These are phyloP conservation scores for Pseudomassariella vexata DNA, from an alignment of 2,329 filamentous ascomycete species.

Conservation along the genomic window DNA sequence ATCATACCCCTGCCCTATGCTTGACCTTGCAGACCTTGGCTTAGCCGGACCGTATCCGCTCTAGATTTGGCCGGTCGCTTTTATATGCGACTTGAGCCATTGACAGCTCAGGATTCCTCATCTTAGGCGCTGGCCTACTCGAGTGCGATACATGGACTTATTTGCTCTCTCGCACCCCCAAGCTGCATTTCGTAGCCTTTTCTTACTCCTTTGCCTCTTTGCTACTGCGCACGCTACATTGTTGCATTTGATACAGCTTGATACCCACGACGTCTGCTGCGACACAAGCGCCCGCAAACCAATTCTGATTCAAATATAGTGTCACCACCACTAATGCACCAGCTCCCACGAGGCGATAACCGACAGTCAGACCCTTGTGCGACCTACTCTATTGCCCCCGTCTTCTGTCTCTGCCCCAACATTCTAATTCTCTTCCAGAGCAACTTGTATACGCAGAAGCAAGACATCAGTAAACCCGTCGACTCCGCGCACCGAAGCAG, in stretches of 20 bases:
- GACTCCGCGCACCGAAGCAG: conserved; percentile 7
- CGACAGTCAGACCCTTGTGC: conserved; percentile 19
- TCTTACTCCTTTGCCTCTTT: conserved; percentile 22
- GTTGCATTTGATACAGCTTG: conserved; percentile 17
- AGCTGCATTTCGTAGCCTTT: conserved; percentile 17
- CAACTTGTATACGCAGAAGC: conserved; percentile 1
- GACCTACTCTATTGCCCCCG: conserved; percentile 12
- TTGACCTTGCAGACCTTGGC: conserved; percentile 30
- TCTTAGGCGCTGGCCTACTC: conserved; percentile 35
- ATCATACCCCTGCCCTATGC: conserved; percentile 27
- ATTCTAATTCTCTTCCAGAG: conserved; percentile 5
- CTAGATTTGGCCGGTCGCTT: conserved; percentile 35
- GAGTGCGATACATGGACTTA: conserved; percentile 29
- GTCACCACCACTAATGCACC: conserved; percentile 22
- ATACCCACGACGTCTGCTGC: conserved; percentile 22
- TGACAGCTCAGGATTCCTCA: conserved; percentile 34
- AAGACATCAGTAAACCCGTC: conserved; percentile 1
- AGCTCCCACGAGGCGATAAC: conserved; percentile 22
- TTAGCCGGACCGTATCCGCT: conserved; percentile 40
- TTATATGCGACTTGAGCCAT: conserved; percentile 35
- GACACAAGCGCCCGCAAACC: conserved; percentile 22
- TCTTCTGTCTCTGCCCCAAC: conserved; percentile 3
- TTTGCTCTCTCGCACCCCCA: conserved; percentile 28
- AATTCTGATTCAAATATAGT: conserved; percentile 22
- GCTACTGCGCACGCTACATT: conserved; percentile 19